Evolutionary conservation across 2,329 filamentous ascomycete species (phyloP).

Genomic region (Sporothrix schenckii): DNA sequence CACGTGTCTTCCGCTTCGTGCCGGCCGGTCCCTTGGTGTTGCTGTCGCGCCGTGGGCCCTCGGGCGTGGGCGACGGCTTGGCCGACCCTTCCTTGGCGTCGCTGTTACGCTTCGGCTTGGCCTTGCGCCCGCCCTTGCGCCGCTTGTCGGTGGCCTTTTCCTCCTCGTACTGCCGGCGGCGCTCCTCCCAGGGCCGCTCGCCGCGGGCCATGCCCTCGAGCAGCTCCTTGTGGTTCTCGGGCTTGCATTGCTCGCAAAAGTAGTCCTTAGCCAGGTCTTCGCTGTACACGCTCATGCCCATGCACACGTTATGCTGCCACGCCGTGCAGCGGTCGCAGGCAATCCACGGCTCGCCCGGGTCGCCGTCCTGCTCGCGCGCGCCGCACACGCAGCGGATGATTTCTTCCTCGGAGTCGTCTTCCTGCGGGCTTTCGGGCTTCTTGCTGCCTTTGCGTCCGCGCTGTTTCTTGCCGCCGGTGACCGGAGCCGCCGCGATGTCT

Average conservation of each 20-base stretch:
- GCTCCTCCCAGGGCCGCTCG: constrained; percentile 82
- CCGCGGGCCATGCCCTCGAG: constrained; percentile 76
- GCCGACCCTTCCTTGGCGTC: constrained; percentile 57
- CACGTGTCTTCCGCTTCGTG: constrained; percentile 60
- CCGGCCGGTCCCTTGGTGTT: constrained; percentile 20
- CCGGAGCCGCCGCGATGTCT: background rate
- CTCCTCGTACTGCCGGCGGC: constrained; percentile 64
- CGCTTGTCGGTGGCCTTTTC: constrained; percentile 62
- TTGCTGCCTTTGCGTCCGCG: constrained; percentile 54
- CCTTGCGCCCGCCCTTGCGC: constrained; percentile 63
- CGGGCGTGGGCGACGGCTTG: constrained; percentile 46
- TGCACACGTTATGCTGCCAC: constrained; percentile 98
- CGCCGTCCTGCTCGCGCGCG: constrained; percentile 80
- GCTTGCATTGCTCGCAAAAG: constrained; percentile 88
- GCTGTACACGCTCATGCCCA: constrained; percentile 78
- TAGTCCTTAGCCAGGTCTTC: constrained; percentile 82
- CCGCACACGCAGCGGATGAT: constrained; percentile 94
- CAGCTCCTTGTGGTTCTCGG: constrained; percentile 79
- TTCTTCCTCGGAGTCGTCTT: constrained; percentile 62
- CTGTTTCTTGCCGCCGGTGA: constrained; percentile 53
- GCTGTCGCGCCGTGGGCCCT: constrained; percentile 45
- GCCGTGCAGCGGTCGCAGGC: constrained; percentile 89
- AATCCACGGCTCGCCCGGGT: constrained; percentile 90
- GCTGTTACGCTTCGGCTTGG: constrained; percentile 65
- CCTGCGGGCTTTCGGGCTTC: constrained; percentile 63